Evolutionary conservation across 2,329 filamentous ascomycete genomes (phyloP).

Genomic region (Xylaria sp.): DNA sequence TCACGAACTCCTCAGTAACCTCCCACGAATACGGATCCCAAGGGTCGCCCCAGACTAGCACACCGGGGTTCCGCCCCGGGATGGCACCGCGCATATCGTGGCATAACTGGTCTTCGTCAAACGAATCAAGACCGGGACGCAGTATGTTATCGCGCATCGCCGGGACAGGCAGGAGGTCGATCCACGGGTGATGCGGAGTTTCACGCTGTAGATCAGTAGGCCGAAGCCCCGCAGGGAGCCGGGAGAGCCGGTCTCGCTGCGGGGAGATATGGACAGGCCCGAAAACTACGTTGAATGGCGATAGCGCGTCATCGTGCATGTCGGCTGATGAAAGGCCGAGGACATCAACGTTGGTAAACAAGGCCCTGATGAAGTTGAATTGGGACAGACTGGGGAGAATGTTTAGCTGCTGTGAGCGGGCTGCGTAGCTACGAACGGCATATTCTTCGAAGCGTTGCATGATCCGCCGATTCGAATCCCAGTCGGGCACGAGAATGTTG

Average conservation of each 20-base stretch:
- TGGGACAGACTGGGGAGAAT: background rate
- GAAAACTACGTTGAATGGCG: background rate
- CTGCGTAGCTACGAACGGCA: background rate
- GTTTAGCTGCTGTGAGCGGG: background rate
- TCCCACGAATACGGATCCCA: conserved; percentile 37
- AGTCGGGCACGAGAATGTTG: background rate
- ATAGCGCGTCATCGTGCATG: background rate
- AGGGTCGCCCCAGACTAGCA: conserved; percentile 39
- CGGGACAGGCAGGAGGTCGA: conserved; percentile 53
- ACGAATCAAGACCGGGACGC: background rate
- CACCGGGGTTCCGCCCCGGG: conserved; percentile 2
- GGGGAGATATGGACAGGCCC: background rate
- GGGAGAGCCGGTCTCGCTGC: background rate
- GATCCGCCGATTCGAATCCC: background rate
- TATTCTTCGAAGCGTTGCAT: conserved; percentile 5
- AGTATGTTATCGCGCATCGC: conserved; percentile 52
- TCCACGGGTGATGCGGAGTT: conserved; percentile 51
- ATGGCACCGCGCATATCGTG: conserved; percentile 17
- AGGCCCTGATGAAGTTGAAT: conserved; percentile 1
- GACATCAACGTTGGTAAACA: background rate
- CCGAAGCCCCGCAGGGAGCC: conserved; percentile 32
- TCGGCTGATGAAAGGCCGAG: background rate
- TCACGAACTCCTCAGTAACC: conserved; percentile 33
- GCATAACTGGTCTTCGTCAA: conserved; percentile 43
- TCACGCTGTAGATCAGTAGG: conserved; percentile 50